Evolutionary conservation across 2,329 filamentous ascomycete species (phyloP).

Genomic region (Cordyceps cicadae): DNA sequence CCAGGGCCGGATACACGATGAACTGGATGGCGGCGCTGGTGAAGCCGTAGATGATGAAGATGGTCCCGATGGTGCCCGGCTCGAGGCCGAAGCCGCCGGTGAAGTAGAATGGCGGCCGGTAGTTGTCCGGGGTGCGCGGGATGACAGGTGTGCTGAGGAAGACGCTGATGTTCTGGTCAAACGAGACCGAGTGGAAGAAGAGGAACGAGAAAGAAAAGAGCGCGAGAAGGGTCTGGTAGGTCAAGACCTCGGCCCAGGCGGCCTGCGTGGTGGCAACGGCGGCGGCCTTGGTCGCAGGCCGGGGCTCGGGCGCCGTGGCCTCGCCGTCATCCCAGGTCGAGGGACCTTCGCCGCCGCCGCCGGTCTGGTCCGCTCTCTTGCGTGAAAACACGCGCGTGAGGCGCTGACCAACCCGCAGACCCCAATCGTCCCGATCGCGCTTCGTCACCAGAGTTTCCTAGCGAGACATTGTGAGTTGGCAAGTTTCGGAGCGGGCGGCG

Average conservation of each 20-base stretch:
- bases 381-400: conserved; percentile 38
- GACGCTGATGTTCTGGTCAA: conserved; percentile 80
- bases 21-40: conserved; percentile 79
- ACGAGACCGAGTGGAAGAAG: conserved; percentile 74
- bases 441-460: conserved; percentile 76
- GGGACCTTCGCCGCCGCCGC: not conserved
- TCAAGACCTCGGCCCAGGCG: conserved; percentile 59
- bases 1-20: conserved; percentile 69
- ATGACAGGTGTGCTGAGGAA: conserved; percentile 70
- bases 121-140: conserved; percentile 49
- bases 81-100: conserved; percentile 68
- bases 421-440: conserved; percentile 62
- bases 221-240: conserved; percentile 64
- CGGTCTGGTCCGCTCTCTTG: not conserved
- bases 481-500: not conserved
- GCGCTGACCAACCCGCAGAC: conserved; percentile 62
- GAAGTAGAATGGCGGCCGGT: conserved; percentile 69
- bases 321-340: conserved; percentile 47
- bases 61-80: conserved; percentile 68
- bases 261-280: conserved; percentile 16
- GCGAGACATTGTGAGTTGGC: not conserved
- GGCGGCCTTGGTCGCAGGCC: conserved; percentile 17
- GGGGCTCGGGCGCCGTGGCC: conserved; percentile 41
- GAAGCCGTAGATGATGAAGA: conserved; percentile 78
- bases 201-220: conserved; percentile 72